Base-by-base conservation (phyloP, 768 basidiomycete species). In the Xerocomus spinulosus region DNA sequence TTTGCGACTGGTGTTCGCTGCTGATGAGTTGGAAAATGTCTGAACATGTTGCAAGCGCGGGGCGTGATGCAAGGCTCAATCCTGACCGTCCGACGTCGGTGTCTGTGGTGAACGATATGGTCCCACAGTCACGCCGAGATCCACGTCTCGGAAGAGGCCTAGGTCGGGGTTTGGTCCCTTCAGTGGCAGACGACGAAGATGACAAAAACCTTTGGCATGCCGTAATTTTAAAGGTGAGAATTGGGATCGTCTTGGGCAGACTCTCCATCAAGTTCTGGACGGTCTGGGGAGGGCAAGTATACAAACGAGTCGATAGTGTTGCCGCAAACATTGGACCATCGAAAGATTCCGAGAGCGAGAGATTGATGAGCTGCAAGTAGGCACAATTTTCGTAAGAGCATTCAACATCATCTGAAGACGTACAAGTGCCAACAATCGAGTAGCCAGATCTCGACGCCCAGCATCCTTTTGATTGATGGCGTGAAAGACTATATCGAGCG, bases 401-500 rank as follows among this genome's bases (percentile, higher is more conserved):
- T 33, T n/a, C 8, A 18, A 29, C 23, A 36, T 21, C 10, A 20
- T 33, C 26, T 17, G 24, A 46, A 45, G 43, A 56, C 58, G 49
- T 36, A 70, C 68, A 21, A 69, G 50, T 38, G 67, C 48, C 51
- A 65, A 53, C 17, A 76, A 46, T 36, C 68, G 71, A 33, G 49
- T 49, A n/a, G 72, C 71, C 53, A 70, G 55, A 9, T 43, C 54
- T 49, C 64, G 68, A 20, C 59, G 64, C 33, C 62, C 51, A 30
- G 57, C 35, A 12, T 68, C 62, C 32, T 50, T 37, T 45, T 77
- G 70, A 32, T 57, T 36, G 34, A 73, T 36, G 42, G 71, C 69
- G 34, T 64, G 58, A 39, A 74, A 70, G 29, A 71, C 53, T 2
- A 82, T 70, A 42, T 79, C 74, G 15, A 85, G 61, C 1, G 79